A percentile compares a stretch with the other conserved stretches of the same genome.
Conservation (phyloP, 1,139 yeast genomes). For the Eremothecium gossypii region DNA sequence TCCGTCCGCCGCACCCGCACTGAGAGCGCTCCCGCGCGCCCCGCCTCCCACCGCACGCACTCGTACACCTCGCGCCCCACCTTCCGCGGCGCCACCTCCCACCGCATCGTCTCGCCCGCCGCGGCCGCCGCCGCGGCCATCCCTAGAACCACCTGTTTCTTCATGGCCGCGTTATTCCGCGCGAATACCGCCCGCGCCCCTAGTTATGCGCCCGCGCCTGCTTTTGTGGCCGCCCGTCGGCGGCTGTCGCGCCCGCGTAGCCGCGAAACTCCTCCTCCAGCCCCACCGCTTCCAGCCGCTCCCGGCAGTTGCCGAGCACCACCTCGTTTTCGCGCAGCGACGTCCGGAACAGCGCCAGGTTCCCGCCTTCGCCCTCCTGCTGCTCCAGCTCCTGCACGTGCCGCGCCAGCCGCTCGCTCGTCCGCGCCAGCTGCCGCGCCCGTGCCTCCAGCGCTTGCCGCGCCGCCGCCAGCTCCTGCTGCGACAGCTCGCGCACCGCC, state of each 20-base stretch:
- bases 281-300: conserved; percentile 29
- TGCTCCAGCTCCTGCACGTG: conserved; percentile 26
- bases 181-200: not conserved
- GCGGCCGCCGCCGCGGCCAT: no score
- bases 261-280: conserved; percentile 19
- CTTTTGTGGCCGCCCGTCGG: conserved; percentile 1
- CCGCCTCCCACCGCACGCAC: conserved; percentile 2
- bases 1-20: conserved; percentile 9
- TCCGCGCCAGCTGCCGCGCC: conserved; percentile 29
- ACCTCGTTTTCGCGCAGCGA: conserved; percentile 31
- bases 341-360: conserved; percentile 29
- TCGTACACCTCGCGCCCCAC: conserved; percentile 1
- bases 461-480: conserved; percentile 25
- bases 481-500: conserved; percentile 31
- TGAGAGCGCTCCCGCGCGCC: not conserved
- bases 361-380: conserved; percentile 24
- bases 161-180: conserved; percentile 13
- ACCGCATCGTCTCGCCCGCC: conserved; percentile 5
- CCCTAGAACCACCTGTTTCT: conserved; percentile 9
- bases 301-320: conserved; percentile 31
- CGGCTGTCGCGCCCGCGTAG: no score
- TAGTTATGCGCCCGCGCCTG: not conserved
- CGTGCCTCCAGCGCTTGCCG: conserved; percentile 28
- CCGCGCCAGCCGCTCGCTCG: conserved; percentile 29
- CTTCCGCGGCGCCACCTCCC: conserved; percentile 7